Evolutionary conservation across 163 green algal species (phyloP).

Genomic region (Picocystis sp.): DNA sequence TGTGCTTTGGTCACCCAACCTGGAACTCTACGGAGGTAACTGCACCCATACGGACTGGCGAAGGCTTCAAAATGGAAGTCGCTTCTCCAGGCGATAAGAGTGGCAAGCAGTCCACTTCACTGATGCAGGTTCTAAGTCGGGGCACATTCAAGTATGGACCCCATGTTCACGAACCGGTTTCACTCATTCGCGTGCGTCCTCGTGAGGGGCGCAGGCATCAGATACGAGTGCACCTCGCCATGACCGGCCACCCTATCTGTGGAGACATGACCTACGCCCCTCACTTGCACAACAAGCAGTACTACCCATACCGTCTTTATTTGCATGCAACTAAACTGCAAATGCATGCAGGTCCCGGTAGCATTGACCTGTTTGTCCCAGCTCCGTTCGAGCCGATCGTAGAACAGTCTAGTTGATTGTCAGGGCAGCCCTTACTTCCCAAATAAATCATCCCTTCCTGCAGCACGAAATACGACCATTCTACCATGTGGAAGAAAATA

Average conservation of each 20-base stretch:
- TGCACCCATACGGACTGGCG: background rate
- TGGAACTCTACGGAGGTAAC: constrained; percentile 1
- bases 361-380: no score
- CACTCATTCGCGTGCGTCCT: constrained; percentile 1
- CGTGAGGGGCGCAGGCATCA: constrained; percentile 12
- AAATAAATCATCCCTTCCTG: no score
- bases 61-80: constrained; percentile 5
- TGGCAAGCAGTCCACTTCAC: constrained; percentile 8
- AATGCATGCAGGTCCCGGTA: no score
- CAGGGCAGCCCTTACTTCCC: no score
- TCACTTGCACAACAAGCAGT: no score
- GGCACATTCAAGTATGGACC: constrained; percentile 2
- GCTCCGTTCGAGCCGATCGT: no score
- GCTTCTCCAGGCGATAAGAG: constrained; percentile 1
- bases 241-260: constrained; percentile 7
- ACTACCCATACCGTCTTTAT: no score
- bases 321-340: no score
- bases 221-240: constrained; percentile 13
- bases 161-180: background rate
- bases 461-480: no score
- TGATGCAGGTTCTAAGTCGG: constrained; percentile 8
- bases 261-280: constrained; percentile 12
- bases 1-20: constrained; percentile 12
- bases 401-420: no score
- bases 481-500: no score